phyloP scores from a whole-genome alignment of 805 yeast genomes.

The Cyberlindnera americana region DNA sequence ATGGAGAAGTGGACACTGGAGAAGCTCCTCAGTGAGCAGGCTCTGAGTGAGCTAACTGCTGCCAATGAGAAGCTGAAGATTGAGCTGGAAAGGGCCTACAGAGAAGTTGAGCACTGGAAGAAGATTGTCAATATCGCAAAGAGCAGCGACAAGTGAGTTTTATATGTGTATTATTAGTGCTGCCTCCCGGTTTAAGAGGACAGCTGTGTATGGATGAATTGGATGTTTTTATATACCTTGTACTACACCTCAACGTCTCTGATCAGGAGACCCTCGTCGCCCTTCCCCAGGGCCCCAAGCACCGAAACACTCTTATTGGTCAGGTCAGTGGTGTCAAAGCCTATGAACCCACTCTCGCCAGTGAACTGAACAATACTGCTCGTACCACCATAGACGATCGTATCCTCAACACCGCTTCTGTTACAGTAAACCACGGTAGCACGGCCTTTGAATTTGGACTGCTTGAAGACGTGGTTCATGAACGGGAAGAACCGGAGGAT shows the following conservation, averaged over 20 bases:
- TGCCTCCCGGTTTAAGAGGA: neutral
- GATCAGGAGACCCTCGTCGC: constrained; percentile 59
- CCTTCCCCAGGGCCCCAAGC: constrained; percentile 57
- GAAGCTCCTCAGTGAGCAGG: constrained; percentile 87
- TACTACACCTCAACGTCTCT: no score
- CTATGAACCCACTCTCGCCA: constrained; percentile 29
- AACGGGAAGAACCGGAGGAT: constrained; percentile 65
- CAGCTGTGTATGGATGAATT: neutral
- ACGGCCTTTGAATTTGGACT: constrained; percentile 14
- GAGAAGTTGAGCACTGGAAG: constrained; percentile 86
- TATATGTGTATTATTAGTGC: neutral
- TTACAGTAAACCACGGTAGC: constrained; percentile 56
- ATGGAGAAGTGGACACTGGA: constrained; percentile 95
- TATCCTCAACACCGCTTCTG: constrained; percentile 74
- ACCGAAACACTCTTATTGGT: constrained; percentile 49
- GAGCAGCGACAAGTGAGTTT: neutral
- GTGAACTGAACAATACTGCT: constrained; percentile 53
- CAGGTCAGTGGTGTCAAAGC: constrained; percentile 34
- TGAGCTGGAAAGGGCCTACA: constrained; percentile 87
- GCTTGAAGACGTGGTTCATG: constrained; percentile 33
- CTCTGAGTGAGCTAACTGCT: constrained; percentile 76
- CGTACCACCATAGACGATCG: constrained; percentile 65
- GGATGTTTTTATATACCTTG: neutral
- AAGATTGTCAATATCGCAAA: constrained; percentile 28
- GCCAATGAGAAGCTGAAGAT: constrained; percentile 84